Conservation (phyloP, 2,329 filamentous ascomycete genomes). For the Cercospora sp. region DNA sequence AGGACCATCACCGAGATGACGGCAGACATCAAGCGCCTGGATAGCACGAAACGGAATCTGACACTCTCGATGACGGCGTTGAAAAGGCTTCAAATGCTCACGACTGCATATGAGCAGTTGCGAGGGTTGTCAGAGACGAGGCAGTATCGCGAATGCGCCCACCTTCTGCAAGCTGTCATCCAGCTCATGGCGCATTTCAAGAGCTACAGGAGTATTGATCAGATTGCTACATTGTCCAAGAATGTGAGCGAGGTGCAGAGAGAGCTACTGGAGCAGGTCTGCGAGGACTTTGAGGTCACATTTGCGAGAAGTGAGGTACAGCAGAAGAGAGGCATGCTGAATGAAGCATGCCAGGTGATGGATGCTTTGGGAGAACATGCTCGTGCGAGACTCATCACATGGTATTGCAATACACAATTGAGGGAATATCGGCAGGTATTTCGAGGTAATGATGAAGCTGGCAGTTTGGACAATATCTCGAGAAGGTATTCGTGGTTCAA, state of each 20-base stretch:
- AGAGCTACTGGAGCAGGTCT: slow-evolving; percentile 94
- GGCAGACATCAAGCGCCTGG: slow-evolving; percentile 94
- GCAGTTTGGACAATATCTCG: slow-evolving; percentile 93
- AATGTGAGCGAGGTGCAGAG: slow-evolving; percentile 92
- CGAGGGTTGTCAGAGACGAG: slow-evolving; percentile 77
- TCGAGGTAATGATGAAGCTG: slow-evolving; percentile 92
- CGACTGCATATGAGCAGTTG: slow-evolving; percentile 97
- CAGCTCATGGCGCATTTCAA: slow-evolving; percentile 99
- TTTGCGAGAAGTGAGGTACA: slow-evolving; percentile 86
- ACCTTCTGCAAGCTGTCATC: slow-evolving; percentile 88
- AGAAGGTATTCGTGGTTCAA: slow-evolving; percentile 95
- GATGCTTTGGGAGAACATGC: slow-evolving; percentile 91
- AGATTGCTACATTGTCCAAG: slow-evolving; percentile 89
- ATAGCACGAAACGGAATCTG: slow-evolving; percentile 94
- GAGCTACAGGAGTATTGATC: slow-evolving; percentile 94
- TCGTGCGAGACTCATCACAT: slow-evolving; percentile 77
- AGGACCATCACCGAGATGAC: slow-evolving; percentile 98
- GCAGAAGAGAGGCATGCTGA: slow-evolving; percentile 66
- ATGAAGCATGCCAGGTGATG: slow-evolving; percentile 90
- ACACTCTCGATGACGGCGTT: slow-evolving; percentile 97
- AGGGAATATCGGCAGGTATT: slow-evolving; percentile 96
- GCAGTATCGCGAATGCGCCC: slow-evolving; percentile 93
- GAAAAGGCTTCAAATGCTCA: slow-evolving; percentile 97
- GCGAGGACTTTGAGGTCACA: slow-evolving; percentile 94
- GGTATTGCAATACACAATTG: slow-evolving; percentile 97